Conservation (phyloP, 2,329 filamentous ascomycete genomes). For the Talaromyces sp. region DNA sequence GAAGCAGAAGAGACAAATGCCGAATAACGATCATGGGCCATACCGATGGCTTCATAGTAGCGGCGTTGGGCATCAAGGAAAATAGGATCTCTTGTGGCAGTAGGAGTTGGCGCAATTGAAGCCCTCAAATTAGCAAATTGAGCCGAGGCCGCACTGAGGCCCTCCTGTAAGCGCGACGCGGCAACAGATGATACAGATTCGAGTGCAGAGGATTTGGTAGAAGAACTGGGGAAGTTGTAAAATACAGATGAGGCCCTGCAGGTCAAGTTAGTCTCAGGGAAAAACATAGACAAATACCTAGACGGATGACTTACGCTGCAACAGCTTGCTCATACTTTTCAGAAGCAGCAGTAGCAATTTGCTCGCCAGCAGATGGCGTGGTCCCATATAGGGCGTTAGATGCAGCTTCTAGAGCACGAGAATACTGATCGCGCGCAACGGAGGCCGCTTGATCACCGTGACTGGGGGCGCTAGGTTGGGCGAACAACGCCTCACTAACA, state of each 20-base stretch:
- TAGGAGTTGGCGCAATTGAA: slow-evolving; percentile 58
- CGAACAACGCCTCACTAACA: slow-evolving; percentile 52
- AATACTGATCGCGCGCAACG: slow-evolving; percentile 53
- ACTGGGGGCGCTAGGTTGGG: slow-evolving; percentile 43
- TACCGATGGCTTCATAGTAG: slow-evolving; percentile 72
- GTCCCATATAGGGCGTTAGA: slow-evolving; percentile 53
- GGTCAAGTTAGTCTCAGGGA: slow-evolving; percentile 12
- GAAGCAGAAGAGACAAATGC: slow-evolving; percentile 69
- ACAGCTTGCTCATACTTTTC: slow-evolving; percentile 55
- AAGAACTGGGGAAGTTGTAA: slow-evolving; percentile 53
- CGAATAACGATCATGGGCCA: slow-evolving; percentile 73
- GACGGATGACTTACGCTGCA: slow-evolving; percentile 43
- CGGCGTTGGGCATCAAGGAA: slow-evolving; percentile 59
- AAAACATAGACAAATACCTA: slow-evolving; percentile 12
- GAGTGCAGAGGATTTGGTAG: slow-evolving; percentile 43
- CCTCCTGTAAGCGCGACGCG: slow-evolving; percentile 63
- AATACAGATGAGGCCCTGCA: slow-evolving; percentile 51
- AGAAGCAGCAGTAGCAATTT: slow-evolving; percentile 47
- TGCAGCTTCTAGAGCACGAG: slow-evolving; percentile 53
- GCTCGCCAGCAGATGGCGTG: slow-evolving; percentile 38
- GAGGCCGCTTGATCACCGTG: slow-evolving; percentile 48
- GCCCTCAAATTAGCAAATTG: slow-evolving; percentile 66
- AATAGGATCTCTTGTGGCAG: slow-evolving; percentile 51
- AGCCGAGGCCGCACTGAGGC: slow-evolving; percentile 63
- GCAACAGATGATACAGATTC: slow-evolving; percentile 63